A percentile compares a stretch with the other conserved stretches of the same genome.
These are phyloP conservation scores for Ploettnerulaceae sp. DNA, from an alignment of 2,329 filamentous ascomycete genomes.

Conservation along the genomic window DNA sequence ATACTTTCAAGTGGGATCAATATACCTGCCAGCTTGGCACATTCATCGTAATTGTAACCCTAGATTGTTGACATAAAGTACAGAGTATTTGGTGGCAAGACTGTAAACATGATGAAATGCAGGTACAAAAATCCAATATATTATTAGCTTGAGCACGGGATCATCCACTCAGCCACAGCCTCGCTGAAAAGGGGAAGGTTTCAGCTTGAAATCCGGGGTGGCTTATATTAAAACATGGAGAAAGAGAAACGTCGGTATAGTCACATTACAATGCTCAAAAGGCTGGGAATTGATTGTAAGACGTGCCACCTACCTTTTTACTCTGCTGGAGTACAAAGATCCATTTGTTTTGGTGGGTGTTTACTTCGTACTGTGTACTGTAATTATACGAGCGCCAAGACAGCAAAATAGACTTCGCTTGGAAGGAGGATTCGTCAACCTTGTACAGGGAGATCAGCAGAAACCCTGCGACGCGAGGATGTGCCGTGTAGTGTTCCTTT, in stretches of 20 bases:
- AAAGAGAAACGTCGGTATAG: too few relatives aligned
- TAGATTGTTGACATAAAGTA: neutral
- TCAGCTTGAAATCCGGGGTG: neutral
- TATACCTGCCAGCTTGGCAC: neutral
- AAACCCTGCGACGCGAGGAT: neutral
- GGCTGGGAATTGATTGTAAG: too few relatives aligned
- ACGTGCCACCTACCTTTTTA: too few relatives aligned
- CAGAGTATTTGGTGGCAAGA: too few relatives aligned
- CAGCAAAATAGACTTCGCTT: neutral
- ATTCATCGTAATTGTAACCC: too few relatives aligned
- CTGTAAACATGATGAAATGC: neutral
- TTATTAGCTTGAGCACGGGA: neutral
- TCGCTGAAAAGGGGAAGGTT: neutral
- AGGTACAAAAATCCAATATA: neutral
- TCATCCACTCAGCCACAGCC: constrained; percentile 4
- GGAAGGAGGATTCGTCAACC: neutral
- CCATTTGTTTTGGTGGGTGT: too few relatives aligned
- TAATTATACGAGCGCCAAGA: too few relatives aligned
- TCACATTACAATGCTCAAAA: too few relatives aligned
- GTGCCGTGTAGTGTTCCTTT: neutral
- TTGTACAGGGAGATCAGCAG: neutral
- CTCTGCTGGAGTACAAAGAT: too few relatives aligned
- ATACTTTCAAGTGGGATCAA: constrained; percentile 5
- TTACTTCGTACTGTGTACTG: too few relatives aligned
- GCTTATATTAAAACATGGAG: constrained; percentile 1